Percentiles rank a stretch among this genome's conserved stretches.
Conservation (phyloP, 257 asterid species). For the Marsdenia floribunda region DNA sequence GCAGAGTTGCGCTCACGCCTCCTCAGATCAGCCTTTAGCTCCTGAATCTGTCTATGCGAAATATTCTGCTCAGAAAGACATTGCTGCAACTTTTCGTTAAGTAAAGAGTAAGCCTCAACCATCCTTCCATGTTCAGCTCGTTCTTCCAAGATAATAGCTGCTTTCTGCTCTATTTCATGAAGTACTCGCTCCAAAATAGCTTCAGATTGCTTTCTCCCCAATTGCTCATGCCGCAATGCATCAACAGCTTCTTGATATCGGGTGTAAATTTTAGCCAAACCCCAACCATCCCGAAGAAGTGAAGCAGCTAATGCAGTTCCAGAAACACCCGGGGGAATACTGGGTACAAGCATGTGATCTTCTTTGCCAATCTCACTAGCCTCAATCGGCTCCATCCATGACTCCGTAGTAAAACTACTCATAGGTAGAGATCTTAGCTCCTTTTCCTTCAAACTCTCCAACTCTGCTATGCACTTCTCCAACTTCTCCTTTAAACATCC, state of each 20-base stretch:
- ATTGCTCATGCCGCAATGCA: constrained; percentile 83
- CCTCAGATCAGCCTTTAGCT: constrained; percentile 71
- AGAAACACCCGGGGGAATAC: constrained; percentile 74
- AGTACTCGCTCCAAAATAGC: constrained; percentile 90
- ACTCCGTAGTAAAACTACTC: constrained; percentile 43
- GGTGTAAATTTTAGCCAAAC: constrained; percentile 70
- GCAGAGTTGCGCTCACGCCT: constrained; percentile 75
- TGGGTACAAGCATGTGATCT: constrained; percentile 65
- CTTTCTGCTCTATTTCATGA: constrained; percentile 76
- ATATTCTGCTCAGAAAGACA: constrained; percentile 56
- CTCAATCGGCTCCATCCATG: constrained; percentile 37
- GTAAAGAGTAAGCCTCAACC: constrained; percentile 59
- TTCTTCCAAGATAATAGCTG: constrained; percentile 80
- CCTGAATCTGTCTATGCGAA: constrained; percentile 55
- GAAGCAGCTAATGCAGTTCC: constrained; percentile 97
- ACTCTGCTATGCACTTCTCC: constrained; percentile 39
- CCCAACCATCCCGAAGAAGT: constrained; percentile 97
- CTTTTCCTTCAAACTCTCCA: constrained; percentile 52
- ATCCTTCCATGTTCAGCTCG: constrained; percentile 86
- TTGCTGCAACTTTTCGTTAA: constrained; percentile 64
- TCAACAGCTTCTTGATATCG: constrained; percentile 95
- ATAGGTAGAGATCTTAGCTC: constrained; percentile 46
- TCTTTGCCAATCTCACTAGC: constrained; percentile 38
- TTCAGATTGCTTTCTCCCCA: constrained; percentile 86
- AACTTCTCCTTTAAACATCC: constrained; percentile 57